Evolutionary conservation across 2,329 filamentous ascomycete species (phyloP), one percentile per base, ranked within the genome.

Genomic region (Stemphylium lycopersici): DNA sequence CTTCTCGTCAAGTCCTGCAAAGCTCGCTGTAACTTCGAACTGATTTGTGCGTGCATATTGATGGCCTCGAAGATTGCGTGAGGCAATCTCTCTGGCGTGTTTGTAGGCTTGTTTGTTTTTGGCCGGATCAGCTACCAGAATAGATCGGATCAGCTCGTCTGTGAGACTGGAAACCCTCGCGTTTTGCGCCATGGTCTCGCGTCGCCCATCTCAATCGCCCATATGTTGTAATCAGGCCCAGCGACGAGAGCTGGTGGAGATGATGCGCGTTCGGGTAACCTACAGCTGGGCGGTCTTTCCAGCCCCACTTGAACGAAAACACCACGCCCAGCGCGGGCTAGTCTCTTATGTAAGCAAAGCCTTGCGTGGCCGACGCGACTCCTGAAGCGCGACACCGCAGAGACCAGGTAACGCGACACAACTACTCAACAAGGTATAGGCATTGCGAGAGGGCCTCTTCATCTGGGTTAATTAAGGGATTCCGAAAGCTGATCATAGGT

Each of bases 1-100:
- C 65, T 93, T 92, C 77, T 98, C 95, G 62, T 93, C 88, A 2
- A 97, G 80, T 1, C 80, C 80, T 18, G 72, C 65, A 15, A 76
- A 70, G 32, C 63, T 73, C 2, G 73, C 62, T 37, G 72, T 70
- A 26, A 81, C 72, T n/a, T 79, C 77, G 64, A 81, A 82, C 47
- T 80, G 80, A 56, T 81, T 81, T 1, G 77, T 78, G 31, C 79
- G 76, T 41, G 69, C 73, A 70, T 77, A 76, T 38, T 77, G 75
- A 33, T 79, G 69, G 20, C 75, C 70, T 55, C 72, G 70, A 16
- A 80, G 65, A 11, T 71, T 72, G 47, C 67, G 74, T 16, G 73
- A 59, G n/a, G 78, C 75, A 18, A 72, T 60, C 11, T 78, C 76
- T 59, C 69, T 76, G 32, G 73, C 65, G 22, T 70, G 64, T 56